Percentiles rank a stretch among this genome's conserved stretches.
Evolutionary conservation across 2,329 filamentous ascomycete species (phyloP).

Genomic region (Zymoseptoria brevis): DNA sequence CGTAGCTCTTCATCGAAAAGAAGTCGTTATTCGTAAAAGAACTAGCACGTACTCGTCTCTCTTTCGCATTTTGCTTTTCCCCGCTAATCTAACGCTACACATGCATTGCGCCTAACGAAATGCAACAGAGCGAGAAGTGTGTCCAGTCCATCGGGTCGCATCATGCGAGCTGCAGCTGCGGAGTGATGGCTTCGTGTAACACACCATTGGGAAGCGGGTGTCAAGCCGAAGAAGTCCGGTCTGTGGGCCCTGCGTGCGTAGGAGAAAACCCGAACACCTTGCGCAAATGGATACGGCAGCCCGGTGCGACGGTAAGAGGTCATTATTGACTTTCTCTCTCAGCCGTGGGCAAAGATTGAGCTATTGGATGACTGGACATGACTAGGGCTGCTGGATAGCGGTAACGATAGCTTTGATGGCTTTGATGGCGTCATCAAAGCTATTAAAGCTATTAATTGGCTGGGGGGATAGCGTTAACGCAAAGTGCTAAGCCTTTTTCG

Average conservation of each 20-base stretch:
- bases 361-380: not conserved
- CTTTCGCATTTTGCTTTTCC: not conserved
- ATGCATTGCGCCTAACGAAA: not conserved
- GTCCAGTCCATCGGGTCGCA: not conserved
- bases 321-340: not conserved
- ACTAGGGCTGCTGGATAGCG: no score
- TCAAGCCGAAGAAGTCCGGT: slow-evolving; percentile 19
- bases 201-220: slow-evolving; percentile 3
- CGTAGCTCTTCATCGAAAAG: not conserved
- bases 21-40: not conserved
- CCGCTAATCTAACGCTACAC: slow-evolving; percentile 9
- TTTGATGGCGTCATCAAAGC: no score
- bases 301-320: slow-evolving; percentile 15
- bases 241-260: not conserved
- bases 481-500: no score
- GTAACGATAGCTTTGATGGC: no score
- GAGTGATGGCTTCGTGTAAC: slow-evolving; percentile 3
- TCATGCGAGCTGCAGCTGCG: not conserved
- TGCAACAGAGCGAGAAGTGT: not conserved
- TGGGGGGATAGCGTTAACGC: no score
- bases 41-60: no score
- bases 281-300: slow-evolving; percentile 4
- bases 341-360: not conserved
- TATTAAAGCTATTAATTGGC: no score
- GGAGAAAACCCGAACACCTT: slow-evolving; percentile 1